Percentiles rank a stretch among this genome's conserved stretches.
These are phyloP conservation scores for Bacterosira constricta DNA, from an alignment of 108 stramenopile genomes.

Conservation along the genomic window DNA sequence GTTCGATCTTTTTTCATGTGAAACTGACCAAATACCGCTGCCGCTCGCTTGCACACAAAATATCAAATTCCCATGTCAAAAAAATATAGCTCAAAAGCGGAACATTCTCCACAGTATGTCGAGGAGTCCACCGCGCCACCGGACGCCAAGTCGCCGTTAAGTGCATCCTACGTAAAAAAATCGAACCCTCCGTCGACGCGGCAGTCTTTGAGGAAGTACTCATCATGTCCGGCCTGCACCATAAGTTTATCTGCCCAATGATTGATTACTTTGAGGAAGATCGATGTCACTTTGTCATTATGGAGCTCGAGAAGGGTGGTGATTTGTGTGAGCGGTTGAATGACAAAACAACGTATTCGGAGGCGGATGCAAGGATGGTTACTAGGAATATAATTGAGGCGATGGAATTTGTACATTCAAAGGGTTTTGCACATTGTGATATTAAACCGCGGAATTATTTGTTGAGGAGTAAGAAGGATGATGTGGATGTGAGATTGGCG, in stretches of 20 bases:
- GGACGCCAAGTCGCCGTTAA: constrained; percentile 90
- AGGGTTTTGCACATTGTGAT: constrained; percentile 88
- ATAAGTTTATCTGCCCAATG: constrained; percentile 91
- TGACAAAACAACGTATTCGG: constrained; percentile 85
- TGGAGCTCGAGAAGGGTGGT: constrained; percentile 92
- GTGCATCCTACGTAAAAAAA: constrained; percentile 84
- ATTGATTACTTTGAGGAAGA: constrained; percentile 95
- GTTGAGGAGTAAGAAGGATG: constrained; percentile 78
- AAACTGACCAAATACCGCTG: too few relatives aligned
- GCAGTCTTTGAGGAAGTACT: constrained; percentile 93
- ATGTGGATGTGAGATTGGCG: constrained; percentile 87
- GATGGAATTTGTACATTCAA: constrained; percentile 80
- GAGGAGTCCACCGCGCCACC: constrained; percentile 85
- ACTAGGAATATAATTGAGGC: constrained; percentile 82
- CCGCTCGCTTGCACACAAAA: too few relatives aligned
- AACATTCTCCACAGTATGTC: constrained; percentile 88
- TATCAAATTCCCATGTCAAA: too few relatives aligned
- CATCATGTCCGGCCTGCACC: constrained; percentile 87
- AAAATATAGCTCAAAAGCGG: constrained; percentile 93
- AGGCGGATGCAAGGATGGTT: constrained; percentile 86
- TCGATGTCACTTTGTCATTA: constrained; percentile 88
- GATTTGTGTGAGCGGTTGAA: constrained; percentile 94
- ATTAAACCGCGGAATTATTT: constrained; percentile 94
- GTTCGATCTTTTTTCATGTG: too few relatives aligned
- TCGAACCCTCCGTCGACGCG: constrained; percentile 85